Base-by-base conservation (phyloP, 768 basidiomycete genomes). In the Obba rivulosa region DNA sequence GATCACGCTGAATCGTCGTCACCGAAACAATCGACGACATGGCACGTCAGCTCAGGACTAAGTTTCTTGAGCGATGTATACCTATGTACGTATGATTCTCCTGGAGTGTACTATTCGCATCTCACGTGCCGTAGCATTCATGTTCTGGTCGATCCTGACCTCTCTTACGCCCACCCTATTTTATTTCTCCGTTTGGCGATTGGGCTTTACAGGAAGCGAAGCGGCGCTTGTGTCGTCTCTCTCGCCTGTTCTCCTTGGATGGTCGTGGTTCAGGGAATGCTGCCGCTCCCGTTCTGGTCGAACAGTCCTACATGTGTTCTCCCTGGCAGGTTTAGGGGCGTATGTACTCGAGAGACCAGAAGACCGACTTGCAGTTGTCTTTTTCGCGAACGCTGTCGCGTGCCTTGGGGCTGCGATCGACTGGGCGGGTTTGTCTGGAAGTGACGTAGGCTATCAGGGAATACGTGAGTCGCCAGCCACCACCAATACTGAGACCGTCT, bases 161-260 rank as follows among this genome's bases (percentile, higher is more conserved):
- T 76, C 81, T 3, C 78, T 92, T 17, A 77, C 84, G 5, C 83
- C 85, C 1, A 81, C 87, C 3, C 71, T 94, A 3, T 94, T 94
- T 70, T 94, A 93, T 67, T 94, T 91, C 69, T 92, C 88, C 21
- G 81, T 95, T 17, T 93, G 92, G 92, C 78, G 90, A 60, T 81
- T 93, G 16, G 89, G 86, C 22, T 74, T 94, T 24, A 80, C 87
- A 10, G 92, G 92, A 4, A 79, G 84, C 31, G 92, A 95, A 61
- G 71, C 89, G 14, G 78, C 90, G 0, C 67, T 91, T 3, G 69
- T 93, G 8, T 75, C 78, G 8, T 79, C 81, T 8, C 75, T 94
- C 22, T 81, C 91, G 0, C 88, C 90, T 0, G 53, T 76, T 4
- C 59, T 90, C 13, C 73, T 93, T 11, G 69, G 75, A 0, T 63